Conservation (phyloP, 257 asterid genomes). For the Ballota nigra region DNA sequence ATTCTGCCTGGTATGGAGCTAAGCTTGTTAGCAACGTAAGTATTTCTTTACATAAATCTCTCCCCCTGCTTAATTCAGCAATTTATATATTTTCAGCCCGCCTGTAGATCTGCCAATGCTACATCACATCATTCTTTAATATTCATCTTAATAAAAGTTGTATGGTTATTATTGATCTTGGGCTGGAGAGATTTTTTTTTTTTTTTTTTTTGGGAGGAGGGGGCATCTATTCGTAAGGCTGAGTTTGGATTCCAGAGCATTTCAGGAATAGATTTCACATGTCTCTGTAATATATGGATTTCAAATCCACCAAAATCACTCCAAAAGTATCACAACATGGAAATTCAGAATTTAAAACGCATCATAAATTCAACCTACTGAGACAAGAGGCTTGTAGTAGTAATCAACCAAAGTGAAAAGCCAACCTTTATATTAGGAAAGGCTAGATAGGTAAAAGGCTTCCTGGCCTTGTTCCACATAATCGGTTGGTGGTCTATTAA, state of each 20-base stretch:
- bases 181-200: neutral
- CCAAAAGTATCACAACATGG: neutral
- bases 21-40: conserved; percentile 87
- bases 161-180: neutral
- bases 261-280: neutral
- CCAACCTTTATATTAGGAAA: neutral
- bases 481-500: neutral
- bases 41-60: conserved; percentile 5
- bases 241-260: neutral
- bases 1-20: conserved; percentile 97
- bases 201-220: too few relatives aligned
- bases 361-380: neutral
- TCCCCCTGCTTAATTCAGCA: neutral
- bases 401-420: neutral
- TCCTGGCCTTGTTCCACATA: neutral
- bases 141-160: neutral
- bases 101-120: neutral
- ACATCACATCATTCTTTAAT: neutral
- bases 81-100: neutral
- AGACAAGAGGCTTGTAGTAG: neutral
- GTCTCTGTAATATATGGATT: neutral
- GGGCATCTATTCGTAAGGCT: neutral
- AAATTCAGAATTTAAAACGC: neutral
- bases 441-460: neutral
- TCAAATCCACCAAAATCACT: neutral